Conservation (phyloP, 169 alveolate species). For the Cyclospora cayetanensis region DNA sequence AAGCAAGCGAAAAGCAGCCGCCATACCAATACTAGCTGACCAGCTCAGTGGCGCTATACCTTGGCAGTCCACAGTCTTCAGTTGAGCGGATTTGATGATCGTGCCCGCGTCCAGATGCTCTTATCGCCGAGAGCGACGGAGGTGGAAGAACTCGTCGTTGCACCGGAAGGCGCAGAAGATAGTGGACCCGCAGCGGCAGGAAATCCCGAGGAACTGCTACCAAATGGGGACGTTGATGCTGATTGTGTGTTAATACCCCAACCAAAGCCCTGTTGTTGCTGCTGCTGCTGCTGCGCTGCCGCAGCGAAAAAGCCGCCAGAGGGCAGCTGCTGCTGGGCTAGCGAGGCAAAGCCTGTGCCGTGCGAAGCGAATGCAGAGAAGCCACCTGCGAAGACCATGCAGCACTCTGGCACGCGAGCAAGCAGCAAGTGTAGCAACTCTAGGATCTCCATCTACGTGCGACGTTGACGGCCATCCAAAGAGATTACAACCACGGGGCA, state of each 20-base stretch:
- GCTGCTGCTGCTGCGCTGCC: constrained; percentile 47
- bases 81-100: constrained; percentile 13
- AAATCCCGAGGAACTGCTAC: not conserved
- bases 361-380: constrained; percentile 34
- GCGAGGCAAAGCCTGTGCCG: constrained; percentile 50
- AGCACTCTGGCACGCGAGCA: not conserved
- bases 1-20: no score
- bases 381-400: not conserved
- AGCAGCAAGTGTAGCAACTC: not conserved
- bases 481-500: no score
- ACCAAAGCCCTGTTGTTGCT: constrained; percentile 56
- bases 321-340: constrained; percentile 3
- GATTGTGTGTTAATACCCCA: not conserved
- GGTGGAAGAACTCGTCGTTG: no score
- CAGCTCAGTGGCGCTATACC: no score
- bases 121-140: not conserved
- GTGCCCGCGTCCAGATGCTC: constrained; percentile 38
- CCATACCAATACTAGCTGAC: no score
- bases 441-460: no score
- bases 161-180: not conserved
- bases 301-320: constrained; percentile 42
- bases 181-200: not conserved
- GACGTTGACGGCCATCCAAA: no score
- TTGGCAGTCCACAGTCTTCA: no score
- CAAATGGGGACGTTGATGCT: not conserved